Base-by-base conservation (phyloP, 2,329 filamentous ascomycete genomes). In the Hypoxylon sp. region DNA sequence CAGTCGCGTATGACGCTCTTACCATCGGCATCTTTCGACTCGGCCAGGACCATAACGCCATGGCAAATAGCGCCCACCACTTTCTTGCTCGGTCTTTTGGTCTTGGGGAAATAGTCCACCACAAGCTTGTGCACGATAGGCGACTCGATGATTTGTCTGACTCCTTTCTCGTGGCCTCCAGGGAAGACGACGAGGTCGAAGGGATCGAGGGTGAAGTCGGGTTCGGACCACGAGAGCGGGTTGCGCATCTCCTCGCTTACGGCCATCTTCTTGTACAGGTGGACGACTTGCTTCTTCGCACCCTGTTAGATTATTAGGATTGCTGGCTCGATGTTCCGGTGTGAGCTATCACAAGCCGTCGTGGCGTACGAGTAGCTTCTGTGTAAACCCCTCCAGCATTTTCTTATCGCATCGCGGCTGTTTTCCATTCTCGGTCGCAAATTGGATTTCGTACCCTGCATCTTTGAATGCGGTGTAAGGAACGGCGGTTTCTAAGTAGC, bases 111-210 rank as follows among this genome's bases (percentile, higher is more conserved):
- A 72, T 82, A 86, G 14, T 77, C 75, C 1, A 77, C 77, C 2
- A 86, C 70, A 9, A 83, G 79, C 29, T 70, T 72, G 55, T 86
- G 84, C 3, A 85, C 79, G 5, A 72, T 67, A 1, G 76, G 67
- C 2, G 82, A 84, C 63, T 86, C 84, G 65, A 87, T 82, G 60
- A 86, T 74, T 69, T 86, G 84, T 0, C 79, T 78, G 0, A 86
- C 82, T 11, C 77, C 74, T 74, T 85, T 86, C 21, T 87, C 84
- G 70, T 87, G 84, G 3, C 84, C 84, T 11, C 84, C 84, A 1
- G 84, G 84, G 1, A 86, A 74, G 68, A 85, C 80, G 43, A 85
- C 79, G 25, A 86, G 77, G 62, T 84, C 80, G 68, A 81, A 86
- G 8, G 74, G 61, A 23, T 80, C 78, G 51, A 85, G 77, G 14